These are phyloP conservation scores for Paramecium sexaurelia DNA, from an alignment of 73 alveolate genomes.

Conservation along the genomic window DNA sequence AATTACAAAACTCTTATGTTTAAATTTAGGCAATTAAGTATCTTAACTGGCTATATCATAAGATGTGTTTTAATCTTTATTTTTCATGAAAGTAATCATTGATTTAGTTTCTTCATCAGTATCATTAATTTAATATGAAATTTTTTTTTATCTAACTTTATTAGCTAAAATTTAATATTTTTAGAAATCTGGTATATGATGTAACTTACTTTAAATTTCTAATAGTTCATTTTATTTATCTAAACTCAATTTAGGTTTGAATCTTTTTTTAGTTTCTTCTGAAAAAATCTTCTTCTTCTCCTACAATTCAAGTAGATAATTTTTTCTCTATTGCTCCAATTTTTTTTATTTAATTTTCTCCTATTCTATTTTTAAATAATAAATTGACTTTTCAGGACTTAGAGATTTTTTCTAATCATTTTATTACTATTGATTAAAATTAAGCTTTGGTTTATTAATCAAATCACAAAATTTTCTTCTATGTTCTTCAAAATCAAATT, in stretches of 20 bases:
- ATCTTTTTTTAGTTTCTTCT: neutral
- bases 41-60: slow-evolving; percentile 18
- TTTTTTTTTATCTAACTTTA: neutral
- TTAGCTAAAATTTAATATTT: neutral
- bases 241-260: slow-evolving; percentile 5
- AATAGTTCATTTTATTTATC: neutral
- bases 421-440: neutral
- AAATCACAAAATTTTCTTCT: neutral
- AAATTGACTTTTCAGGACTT: slow-evolving; percentile 4
- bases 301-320: neutral
- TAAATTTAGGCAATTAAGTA: neutral
- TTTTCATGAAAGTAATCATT: neutral
- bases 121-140: neutral
- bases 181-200: neutral
- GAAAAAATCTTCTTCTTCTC: slow-evolving; percentile 9
- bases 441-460: neutral
- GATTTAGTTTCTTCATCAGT: neutral
- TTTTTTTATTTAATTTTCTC: neutral
- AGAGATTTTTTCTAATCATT: neutral
- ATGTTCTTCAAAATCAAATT: slow-evolving; percentile 9
- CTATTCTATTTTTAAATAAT: neutral
- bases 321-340: neutral
- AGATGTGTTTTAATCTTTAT: slow-evolving; percentile 8
- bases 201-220: neutral
- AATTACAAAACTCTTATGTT: neutral